These are phyloP conservation scores for Podospora tetraspora DNA, from an alignment of 495 filamentous ascomycete species.

Conservation along the genomic window DNA sequence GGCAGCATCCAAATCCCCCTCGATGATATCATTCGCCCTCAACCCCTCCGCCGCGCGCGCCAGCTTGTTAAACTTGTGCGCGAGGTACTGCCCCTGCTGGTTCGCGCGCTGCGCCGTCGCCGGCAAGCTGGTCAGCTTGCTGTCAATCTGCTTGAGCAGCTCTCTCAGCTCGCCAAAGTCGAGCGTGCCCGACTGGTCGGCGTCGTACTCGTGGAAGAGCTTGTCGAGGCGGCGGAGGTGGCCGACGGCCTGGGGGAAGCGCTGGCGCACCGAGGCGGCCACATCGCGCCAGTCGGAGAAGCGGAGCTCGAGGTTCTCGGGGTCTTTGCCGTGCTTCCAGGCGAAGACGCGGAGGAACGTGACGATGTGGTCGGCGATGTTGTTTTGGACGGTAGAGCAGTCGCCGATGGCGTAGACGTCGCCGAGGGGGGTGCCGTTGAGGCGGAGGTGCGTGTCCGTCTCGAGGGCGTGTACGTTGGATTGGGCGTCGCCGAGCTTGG, in stretches of 20 bases:
- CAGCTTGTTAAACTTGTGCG: slow-evolving; percentile 88
- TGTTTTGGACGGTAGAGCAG: slow-evolving; percentile 94
- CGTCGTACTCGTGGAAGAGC: slow-evolving; percentile 88
- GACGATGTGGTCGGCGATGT: slow-evolving; percentile 79
- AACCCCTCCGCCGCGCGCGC: slow-evolving; percentile 74
- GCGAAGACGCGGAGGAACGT: slow-evolving; percentile 83
- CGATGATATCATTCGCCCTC: slow-evolving; percentile 67
- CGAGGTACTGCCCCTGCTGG: slow-evolving; percentile 93
- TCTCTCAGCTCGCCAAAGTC: slow-evolving; percentile 89
- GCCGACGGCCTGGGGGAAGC: slow-evolving; percentile 87
- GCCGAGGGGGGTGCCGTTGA: slow-evolving; percentile 85
- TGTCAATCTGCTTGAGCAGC: slow-evolving; percentile 84
- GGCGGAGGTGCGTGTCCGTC: slow-evolving; percentile 88
- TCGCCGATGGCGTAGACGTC: slow-evolving; percentile 99
- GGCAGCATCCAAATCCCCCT: slow-evolving; percentile 88
- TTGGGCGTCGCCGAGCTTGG: slow-evolving; percentile 65
- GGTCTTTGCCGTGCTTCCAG: slow-evolving; percentile 86
- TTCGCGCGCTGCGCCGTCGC: slow-evolving; percentile 95
- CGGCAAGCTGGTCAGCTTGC: slow-evolving; percentile 77
- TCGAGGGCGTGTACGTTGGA: slow-evolving; percentile 89
- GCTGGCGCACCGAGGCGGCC: slow-evolving; percentile 72
- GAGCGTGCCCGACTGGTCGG: slow-evolving; percentile 84
- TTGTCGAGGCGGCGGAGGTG: slow-evolving; percentile 85
- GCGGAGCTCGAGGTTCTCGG: slow-evolving; percentile 71
- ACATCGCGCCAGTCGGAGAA: slow-evolving; percentile 86